phyloP scores from a whole-genome alignment of 2,329 filamentous ascomycete species.

The Pseudonectria foliicola region DNA sequence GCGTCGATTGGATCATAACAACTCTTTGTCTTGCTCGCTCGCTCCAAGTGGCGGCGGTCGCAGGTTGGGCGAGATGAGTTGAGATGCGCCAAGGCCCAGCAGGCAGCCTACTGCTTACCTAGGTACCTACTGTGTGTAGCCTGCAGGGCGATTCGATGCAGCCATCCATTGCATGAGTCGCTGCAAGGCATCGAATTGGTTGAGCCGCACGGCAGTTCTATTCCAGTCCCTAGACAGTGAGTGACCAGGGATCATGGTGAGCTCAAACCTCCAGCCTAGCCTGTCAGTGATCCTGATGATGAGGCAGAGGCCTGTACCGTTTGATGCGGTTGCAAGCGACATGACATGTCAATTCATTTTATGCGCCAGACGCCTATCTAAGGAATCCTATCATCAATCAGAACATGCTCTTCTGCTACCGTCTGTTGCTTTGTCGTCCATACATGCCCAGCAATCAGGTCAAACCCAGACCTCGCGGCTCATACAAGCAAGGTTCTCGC shows the following conservation, averaged over 20 bases:
- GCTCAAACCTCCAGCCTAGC: no score
- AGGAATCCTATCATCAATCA: slow-evolving; percentile 26
- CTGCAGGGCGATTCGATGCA: no score
- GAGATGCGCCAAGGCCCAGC: no score
- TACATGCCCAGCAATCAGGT: slow-evolving; percentile 13
- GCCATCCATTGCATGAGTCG: no score
- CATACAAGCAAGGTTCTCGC: not conserved
- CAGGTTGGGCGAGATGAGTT: slow-evolving; percentile 23
- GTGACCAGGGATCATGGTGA: no score
- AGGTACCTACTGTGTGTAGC: no score
- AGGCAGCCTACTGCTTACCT: no score
- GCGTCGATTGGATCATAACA: slow-evolving; percentile 16
- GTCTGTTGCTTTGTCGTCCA: slow-evolving; percentile 17
- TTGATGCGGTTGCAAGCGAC: slow-evolving; percentile 10
- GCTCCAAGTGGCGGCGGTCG: slow-evolving; percentile 14
- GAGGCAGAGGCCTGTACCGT: no score
- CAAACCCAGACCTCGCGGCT: not conserved
- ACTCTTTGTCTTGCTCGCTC: slow-evolving; percentile 7
- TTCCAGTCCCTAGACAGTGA: no score
- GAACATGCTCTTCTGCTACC: slow-evolving; percentile 22
- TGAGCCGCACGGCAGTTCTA: no score
- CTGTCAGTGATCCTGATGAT: no score
- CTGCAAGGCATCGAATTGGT: no score
- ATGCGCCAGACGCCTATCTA: slow-evolving; percentile 38
- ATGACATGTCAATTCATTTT: slow-evolving; percentile 29